A percentile compares a stretch with the other conserved stretches of the same genome.
Conservation (phyloP, 1,284 basidiomycete genomes). For the Ceratobasidium sp. region DNA sequence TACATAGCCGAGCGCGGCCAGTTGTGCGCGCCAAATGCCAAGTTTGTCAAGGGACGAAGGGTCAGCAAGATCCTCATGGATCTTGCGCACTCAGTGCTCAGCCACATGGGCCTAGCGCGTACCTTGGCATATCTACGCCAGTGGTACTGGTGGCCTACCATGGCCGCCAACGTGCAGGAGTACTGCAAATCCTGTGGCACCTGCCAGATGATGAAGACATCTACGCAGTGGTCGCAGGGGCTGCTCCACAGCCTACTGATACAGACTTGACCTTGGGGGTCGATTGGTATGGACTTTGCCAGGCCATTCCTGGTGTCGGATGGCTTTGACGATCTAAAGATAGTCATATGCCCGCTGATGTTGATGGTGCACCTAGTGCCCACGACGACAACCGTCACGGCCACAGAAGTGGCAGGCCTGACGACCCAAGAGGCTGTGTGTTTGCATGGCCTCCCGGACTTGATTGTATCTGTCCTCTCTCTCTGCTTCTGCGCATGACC, state of each 20-base stretch:
- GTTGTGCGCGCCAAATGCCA: conserved; percentile 60
- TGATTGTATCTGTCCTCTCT: too few species aligned
- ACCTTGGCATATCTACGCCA: conserved; percentile 45
- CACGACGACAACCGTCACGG: conserved; percentile 54
- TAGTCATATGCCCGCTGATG: conserved; percentile 61
- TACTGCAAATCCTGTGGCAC: conserved; percentile 47
- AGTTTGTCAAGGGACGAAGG: conserved; percentile 17
- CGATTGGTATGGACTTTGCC: conserved; percentile 64
- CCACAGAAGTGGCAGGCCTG: conserved; percentile 60
- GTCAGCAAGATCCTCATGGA: conserved; percentile 52
- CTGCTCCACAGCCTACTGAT: conserved; percentile 57
- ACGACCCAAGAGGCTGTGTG: conserved; percentile 60
- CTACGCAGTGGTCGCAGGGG: conserved; percentile 53
- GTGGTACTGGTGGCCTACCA: conserved; percentile 51
- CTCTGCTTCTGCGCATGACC: too few species aligned
- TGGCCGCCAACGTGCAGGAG: conserved; percentile 44
- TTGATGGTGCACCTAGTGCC: conserved; percentile 60
- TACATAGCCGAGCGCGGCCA: conserved; percentile 50
- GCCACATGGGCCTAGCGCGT: conserved; percentile 50
- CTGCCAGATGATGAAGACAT: conserved; percentile 44
- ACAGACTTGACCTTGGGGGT: conserved; percentile 59
- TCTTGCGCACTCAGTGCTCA: conserved; percentile 15
- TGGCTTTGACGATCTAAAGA: conserved; percentile 57
- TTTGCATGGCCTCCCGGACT: conserved; percentile 60
- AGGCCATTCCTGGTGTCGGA: conserved; percentile 59